These are phyloP conservation scores for Monascus ruber DNA, from an alignment of 2,329 filamentous ascomycete genomes.

Conservation along the genomic window DNA sequence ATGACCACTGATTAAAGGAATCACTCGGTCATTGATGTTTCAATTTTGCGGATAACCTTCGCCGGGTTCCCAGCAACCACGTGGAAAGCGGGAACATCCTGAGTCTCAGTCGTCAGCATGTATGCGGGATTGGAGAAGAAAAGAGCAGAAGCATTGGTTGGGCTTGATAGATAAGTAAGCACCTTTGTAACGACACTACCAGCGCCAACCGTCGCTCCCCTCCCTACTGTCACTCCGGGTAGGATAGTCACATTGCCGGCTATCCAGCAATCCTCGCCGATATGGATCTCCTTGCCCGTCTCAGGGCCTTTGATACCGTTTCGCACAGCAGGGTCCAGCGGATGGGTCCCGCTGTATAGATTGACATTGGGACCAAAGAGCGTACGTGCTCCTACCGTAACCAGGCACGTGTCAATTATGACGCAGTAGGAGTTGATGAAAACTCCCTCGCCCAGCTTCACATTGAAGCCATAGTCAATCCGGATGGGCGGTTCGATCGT, in stretches of 20 bases:
- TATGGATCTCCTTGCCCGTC: slow-evolving; percentile 56
- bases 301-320: slow-evolving; percentile 69
- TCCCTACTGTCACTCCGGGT: slow-evolving; percentile 67
- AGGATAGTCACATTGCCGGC: slow-evolving; percentile 61
- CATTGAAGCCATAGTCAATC: slow-evolving; percentile 68
- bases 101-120: slow-evolving; percentile 1
- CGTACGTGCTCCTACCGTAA: slow-evolving; percentile 65
- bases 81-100: slow-evolving; percentile 34
- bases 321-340: slow-evolving; percentile 60
- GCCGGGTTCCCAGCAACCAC: slow-evolving; percentile 32
- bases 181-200: slow-evolving; percentile 73
- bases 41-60: slow-evolving; percentile 27
- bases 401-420: slow-evolving; percentile 64
- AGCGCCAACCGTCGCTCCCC: slow-evolving; percentile 63
- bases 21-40: slow-evolving; percentile 21
- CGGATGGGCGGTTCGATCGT: slow-evolving; percentile 60
- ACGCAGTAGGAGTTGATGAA: slow-evolving; percentile 67
- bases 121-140: neutral
- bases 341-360: slow-evolving; percentile 66
- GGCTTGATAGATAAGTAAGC: slow-evolving; percentile 3
- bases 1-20: neutral
- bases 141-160: neutral
- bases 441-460: slow-evolving; percentile 57
- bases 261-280: slow-evolving; percentile 75
- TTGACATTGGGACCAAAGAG: slow-evolving; percentile 68